Conservation (phyloP, 805 yeast species). For the Yamadazyma laniorum region DNA sequence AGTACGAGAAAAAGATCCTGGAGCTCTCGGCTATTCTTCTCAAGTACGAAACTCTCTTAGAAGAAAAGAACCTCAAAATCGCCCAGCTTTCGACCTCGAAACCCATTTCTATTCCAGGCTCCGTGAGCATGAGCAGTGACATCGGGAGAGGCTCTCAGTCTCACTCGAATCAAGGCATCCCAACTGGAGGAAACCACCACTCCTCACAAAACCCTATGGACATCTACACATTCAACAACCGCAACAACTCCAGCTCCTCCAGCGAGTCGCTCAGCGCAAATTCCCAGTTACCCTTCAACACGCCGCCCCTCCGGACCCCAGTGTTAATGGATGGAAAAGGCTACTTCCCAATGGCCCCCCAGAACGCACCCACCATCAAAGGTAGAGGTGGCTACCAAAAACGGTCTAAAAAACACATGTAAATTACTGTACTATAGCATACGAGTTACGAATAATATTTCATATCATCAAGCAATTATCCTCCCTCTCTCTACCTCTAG, state of each 20-base stretch:
- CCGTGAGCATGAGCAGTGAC: constrained; percentile 9
- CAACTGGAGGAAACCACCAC: not conserved
- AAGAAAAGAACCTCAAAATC: constrained; percentile 35
- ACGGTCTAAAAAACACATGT: constrained; percentile 39
- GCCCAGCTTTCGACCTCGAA: constrained; percentile 34
- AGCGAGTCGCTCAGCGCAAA: constrained; percentile 11
- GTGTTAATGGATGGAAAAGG: constrained; percentile 10
- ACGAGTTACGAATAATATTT: not conserved
- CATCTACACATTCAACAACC: constrained; percentile 8
- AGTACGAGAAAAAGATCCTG: constrained; percentile 35
- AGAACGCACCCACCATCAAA: constrained; percentile 30
- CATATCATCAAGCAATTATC: too few relatives aligned
- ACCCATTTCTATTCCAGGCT: constrained; percentile 38
- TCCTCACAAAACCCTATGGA: constrained; percentile 11
- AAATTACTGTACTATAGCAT: constrained; percentile 5
- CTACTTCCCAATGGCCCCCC: constrained; percentile 10
- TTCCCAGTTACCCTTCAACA: constrained; percentile 13
- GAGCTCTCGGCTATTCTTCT: constrained; percentile 29
- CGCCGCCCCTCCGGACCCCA: constrained; percentile 15
- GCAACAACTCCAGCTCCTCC: constrained; percentile 13
- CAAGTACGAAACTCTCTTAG: constrained; percentile 35
- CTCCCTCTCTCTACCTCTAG: too few relatives aligned
- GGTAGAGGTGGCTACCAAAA: constrained; percentile 48
- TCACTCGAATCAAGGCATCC: not conserved
- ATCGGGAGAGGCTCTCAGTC: constrained; percentile 1